Base-by-base conservation (phyloP, 768 basidiomycete species). In the Hortiboletus campestris region DNA sequence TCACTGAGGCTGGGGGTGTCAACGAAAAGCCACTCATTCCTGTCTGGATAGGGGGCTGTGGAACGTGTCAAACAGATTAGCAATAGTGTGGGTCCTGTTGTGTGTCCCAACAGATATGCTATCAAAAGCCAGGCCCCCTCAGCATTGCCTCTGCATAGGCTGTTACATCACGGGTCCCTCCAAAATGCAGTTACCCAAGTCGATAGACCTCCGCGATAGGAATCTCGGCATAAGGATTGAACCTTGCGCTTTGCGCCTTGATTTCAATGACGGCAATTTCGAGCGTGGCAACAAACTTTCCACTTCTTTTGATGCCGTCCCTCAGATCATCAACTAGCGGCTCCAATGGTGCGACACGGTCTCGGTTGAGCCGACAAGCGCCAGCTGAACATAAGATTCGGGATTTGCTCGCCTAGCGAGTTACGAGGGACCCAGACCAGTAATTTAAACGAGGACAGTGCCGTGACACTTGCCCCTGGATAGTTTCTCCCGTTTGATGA, bases 31-130 rank as follows among this genome's bases (percentile, higher is more conserved):
- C 72, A 2, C 62, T 71, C 13, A 42, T 64, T 46, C 68, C 73
- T 7, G 74, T 80, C 7, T 79, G 78, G 80, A 75, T 80, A 35
- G 75, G 74, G 6, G 70, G 60, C 8, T 78, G 77, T 59, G 77
- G 75, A 43, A 63, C 62, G 14, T 53, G 53, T 40, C 53, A 38
- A 48, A 38, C 45, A 42, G 28, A 46, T 35, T 47, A 47, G 28
- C 14, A 20, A 46, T 28, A 44, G 11, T 45, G 51, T 56, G 51
- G 48, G 51, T 58, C n/a, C 17, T 2, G n/a, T n/a, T 25, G 19
- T 19, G 32, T 19, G 25, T 22, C 22, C 20, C 29, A 43, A 36
- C 35, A 22, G 48, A 25, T 19, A 51, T 22, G 22, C 29, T 48
- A 43, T 20, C 56, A 35, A 46, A 32, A 41, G 20, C 35, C 45